Conservation (phyloP, 495 filamentous ascomycete species). For the Talaromyces nanjingensis region DNA sequence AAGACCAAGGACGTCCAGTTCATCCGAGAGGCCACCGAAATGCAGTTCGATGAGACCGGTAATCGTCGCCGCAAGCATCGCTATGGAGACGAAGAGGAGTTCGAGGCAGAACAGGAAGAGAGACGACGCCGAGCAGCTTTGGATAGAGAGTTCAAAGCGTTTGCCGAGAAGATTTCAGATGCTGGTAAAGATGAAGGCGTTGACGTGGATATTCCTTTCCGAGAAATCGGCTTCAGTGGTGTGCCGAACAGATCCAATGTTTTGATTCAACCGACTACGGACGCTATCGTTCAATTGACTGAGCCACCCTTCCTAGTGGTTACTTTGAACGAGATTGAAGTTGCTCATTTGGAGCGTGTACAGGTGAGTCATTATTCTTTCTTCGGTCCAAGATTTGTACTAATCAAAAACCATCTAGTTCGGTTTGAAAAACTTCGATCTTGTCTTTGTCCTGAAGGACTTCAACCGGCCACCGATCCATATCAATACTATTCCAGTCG, state of each 20-base stretch:
- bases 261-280: slow-evolving; percentile 89
- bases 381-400: slow-evolving; percentile 11
- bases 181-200: slow-evolving; percentile 79
- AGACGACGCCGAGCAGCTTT: slow-evolving; percentile 81
- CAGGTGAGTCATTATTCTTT: slow-evolving; percentile 43
- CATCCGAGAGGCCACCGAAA: slow-evolving; percentile 95
- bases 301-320: slow-evolving; percentile 95
- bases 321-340: slow-evolving; percentile 90
- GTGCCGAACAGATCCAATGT: slow-evolving; percentile 95
- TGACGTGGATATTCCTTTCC: slow-evolving; percentile 91
- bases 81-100: slow-evolving; percentile 99
- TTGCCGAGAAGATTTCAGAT: slow-evolving; percentile 95
- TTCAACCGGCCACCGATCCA: slow-evolving; percentile 80
- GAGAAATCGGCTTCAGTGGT: slow-evolving; percentile 93
- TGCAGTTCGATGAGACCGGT: slow-evolving; percentile 97
- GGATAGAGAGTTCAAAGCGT: slow-evolving; percentile 90
- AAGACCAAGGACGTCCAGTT: slow-evolving; percentile 99
- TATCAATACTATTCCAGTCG: slow-evolving; percentile 97
- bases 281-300: slow-evolving; percentile 95
- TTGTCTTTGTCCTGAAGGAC: slow-evolving; percentile 97
- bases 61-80: slow-evolving; percentile 95
- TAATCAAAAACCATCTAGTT: slow-evolving; percentile 47
- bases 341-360: slow-evolving; percentile 93
- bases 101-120: slow-evolving; percentile 97
- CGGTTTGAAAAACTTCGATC: slow-evolving; percentile 97